These are phyloP conservation scores for Fusarium pseudonygamai DNA, from an alignment of 2,329 filamentous ascomycete genomes.

Conservation along the genomic window DNA sequence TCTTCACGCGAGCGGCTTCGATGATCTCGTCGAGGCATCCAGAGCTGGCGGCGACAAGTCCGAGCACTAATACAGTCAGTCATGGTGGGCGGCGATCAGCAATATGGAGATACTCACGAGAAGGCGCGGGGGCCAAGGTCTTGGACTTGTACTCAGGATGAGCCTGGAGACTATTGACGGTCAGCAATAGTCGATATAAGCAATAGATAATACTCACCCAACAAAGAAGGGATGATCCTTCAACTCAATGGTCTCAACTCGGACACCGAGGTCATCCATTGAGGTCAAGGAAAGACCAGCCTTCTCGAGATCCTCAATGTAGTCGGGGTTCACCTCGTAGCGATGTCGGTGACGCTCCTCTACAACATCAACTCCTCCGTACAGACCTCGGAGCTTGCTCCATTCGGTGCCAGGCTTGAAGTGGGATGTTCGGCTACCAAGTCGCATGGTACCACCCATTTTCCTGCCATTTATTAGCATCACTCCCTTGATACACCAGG, in stretches of 20 bases:
- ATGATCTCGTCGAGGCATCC: constrained; percentile 66
- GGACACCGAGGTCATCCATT: constrained; percentile 54
- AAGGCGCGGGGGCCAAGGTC: constrained; percentile 76
- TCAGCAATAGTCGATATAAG: not conserved
- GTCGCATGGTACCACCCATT: constrained; percentile 86
- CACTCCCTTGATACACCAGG: not conserved
- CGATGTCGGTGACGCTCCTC: constrained; percentile 86
- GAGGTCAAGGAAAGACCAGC: constrained; percentile 66
- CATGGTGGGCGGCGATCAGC: not conserved
- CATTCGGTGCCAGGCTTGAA: constrained; percentile 82
- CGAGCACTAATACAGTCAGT: constrained; percentile 62
- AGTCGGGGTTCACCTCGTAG: constrained; percentile 89
- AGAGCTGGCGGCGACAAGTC: constrained; percentile 60
- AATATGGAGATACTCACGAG: constrained; percentile 42
- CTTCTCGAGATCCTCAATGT: constrained; percentile 73
- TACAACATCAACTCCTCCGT: constrained; percentile 66
- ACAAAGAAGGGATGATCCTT: constrained; percentile 33
- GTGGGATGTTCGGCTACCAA: constrained; percentile 76
- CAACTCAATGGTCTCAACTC: constrained; percentile 37
- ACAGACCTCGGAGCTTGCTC: constrained; percentile 80
- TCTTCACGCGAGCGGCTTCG: constrained; percentile 25
- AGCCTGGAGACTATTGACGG: constrained; percentile 62
- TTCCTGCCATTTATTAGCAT: constrained; percentile 13
- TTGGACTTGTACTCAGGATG: constrained; percentile 84
- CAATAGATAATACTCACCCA: constrained; percentile 10